Percentiles rank a stretch among this genome's conserved stretches.
Conservation (phyloP, 805 yeast species). For the Starmerella scarabaei region DNA sequence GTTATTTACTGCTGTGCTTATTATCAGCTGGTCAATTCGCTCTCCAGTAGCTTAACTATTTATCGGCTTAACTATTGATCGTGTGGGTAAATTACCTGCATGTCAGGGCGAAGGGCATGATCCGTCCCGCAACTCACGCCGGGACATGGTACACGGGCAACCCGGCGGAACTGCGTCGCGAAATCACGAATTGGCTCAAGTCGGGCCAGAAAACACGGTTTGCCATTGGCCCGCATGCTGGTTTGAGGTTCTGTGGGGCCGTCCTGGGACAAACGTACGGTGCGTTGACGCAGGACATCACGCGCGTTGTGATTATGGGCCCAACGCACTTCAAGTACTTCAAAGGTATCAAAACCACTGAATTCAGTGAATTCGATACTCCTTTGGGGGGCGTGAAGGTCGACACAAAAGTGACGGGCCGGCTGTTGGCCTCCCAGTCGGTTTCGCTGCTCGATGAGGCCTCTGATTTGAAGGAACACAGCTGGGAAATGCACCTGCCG, state of each 20-base stretch:
- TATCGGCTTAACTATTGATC: no score
- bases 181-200: conserved; percentile 38
- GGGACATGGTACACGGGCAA: conserved; percentile 75
- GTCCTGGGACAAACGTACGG: conserved; percentile 67
- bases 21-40: no score
- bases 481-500: conserved; percentile 91
- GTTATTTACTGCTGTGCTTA: no score
- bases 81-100: no score
- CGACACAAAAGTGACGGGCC: conserved; percentile 33
- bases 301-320: conserved; percentile 68
- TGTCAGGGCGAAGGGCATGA: no score
- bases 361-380: conserved; percentile 51
- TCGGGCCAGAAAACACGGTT: no score
- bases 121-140: conserved; percentile 67
- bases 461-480: conserved; percentile 75
- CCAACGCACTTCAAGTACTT: conserved; percentile 89
- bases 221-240: conserved; percentile 76
- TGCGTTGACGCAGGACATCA: conserved; percentile 47
- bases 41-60: no score
- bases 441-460: conserved; percentile 25
- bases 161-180: conserved; percentile 33
- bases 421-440: conserved; percentile 1
- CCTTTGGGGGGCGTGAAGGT: conserved; percentile 70
- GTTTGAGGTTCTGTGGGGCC: conserved; percentile 68
- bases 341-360: conserved; percentile 43